phyloP scores from a whole-genome alignment of 169 alveolate genomes.

The Hammondia hammondi region DNA sequence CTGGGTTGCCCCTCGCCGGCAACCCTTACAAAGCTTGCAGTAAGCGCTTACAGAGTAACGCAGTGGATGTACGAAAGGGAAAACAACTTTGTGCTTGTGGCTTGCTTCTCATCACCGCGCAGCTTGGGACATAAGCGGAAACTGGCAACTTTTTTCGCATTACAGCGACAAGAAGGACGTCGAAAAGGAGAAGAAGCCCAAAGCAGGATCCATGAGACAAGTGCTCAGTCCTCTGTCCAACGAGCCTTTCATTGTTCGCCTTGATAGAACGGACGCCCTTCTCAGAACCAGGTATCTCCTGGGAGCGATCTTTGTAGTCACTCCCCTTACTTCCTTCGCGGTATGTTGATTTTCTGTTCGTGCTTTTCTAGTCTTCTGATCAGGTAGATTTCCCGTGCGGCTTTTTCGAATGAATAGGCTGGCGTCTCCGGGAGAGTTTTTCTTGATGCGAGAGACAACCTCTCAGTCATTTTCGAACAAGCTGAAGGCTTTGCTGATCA shows the following conservation, averaged over 20 bases:
- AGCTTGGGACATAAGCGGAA: conserved; percentile 81
- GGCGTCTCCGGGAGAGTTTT: conserved; percentile 72
- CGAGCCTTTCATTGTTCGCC: conserved; percentile 74
- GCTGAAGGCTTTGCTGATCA: conserved; percentile 79
- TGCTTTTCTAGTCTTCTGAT: background rate
- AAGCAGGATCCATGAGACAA: conserved; percentile 30
- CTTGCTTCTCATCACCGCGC: background rate
- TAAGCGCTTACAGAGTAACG: background rate
- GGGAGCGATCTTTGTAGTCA: conserved; percentile 75
- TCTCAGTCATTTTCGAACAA: conserved; percentile 73
- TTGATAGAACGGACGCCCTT: conserved; percentile 76
- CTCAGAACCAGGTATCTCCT: conserved; percentile 73
- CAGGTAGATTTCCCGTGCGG: background rate
- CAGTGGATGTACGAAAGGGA: background rate
- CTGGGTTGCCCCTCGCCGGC: conserved; percentile 78
- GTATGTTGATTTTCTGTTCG: background rate
- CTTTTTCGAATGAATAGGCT: conserved; percentile 29
- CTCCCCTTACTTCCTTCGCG: conserved; percentile 68
- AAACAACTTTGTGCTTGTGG: background rate
- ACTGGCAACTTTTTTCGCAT: conserved; percentile 75
- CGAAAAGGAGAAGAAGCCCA: conserved; percentile 26
- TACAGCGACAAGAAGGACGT: background rate
- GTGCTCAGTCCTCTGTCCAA: conserved; percentile 73
- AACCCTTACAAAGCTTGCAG: conserved; percentile 81
- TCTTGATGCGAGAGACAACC: conserved; percentile 75